Percentiles rank a stretch among this genome's conserved stretches.
phyloP scores from a whole-genome alignment of 164 flowering plant genomes.

The Piper longum region DNA sequence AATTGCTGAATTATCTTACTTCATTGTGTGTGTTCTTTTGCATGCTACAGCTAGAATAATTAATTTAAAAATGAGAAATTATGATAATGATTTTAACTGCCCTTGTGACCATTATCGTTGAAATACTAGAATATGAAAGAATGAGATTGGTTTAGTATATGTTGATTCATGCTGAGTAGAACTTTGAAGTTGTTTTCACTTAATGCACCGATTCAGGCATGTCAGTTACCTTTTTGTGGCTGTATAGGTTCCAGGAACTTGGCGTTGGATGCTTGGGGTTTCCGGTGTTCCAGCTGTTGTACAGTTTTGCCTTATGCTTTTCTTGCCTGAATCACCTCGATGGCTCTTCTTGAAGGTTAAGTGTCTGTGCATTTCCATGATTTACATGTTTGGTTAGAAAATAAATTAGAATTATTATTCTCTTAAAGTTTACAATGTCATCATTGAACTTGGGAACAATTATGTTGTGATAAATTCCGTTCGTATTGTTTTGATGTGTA shows the following conservation, averaged over 20 bases:
- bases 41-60: too few relatives aligned
- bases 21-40: too few relatives aligned
- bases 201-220: neutral
- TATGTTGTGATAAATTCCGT: neutral
- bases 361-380: neutral
- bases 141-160: neutral
- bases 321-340: constrained; percentile 87
- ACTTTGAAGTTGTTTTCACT: neutral
- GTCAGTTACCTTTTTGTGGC: constrained; percentile 1
- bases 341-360: constrained; percentile 86
- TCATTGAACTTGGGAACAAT: neutral
- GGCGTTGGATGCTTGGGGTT: constrained; percentile 99
- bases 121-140: neutral
- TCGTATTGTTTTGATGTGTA: too few relatives aligned
- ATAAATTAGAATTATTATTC: neutral
- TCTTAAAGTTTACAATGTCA: neutral
- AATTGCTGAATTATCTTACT: too few relatives aligned
- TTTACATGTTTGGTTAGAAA: neutral
- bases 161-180: neutral
- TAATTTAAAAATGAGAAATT: neutral
- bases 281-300: constrained; percentile 75
- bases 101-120: neutral
- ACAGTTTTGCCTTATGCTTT: constrained; percentile 71
- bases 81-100: neutral
- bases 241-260: constrained; percentile 83